Base-by-base conservation (phyloP, 2,329 filamentous ascomycete species). In the Pestalotiopsis sp. region DNA sequence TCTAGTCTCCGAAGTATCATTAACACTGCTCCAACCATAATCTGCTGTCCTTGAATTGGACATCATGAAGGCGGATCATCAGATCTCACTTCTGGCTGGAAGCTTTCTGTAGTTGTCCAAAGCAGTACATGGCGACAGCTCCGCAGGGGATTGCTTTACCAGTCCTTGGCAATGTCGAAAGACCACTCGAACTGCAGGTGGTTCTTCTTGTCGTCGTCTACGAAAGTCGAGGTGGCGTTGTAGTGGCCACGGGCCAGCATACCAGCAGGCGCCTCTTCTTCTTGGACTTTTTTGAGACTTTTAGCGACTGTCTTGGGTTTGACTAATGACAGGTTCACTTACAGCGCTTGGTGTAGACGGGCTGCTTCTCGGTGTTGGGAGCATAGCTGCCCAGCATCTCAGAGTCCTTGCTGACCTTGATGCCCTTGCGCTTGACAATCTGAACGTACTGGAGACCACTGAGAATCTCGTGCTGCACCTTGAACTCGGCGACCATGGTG, bases 311-410 rank as follows among this genome's bases (percentile, higher is more conserved):
- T 22, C 7, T 11, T 20, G 40, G 17, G 26, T 10, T n/a, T 14
- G 14, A 26, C 10, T 5, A 20, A 61, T 2, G 64, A 56, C 62
- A 7, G 35, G 11, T 38, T 17, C 17, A 84, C 93, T 83, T 88
- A 97, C 94, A 98, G 78, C 92, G 92, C 88, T 98, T 98, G 80
- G 90, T 89, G 81, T 98, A 97, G 70, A 91, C 81, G 10, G 92
- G 89, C 81, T 93, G 93, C 81, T 94, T 92, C 71, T 94, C 92
- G 20, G 95, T 98, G 84, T 91, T 98, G 72, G 96, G 96, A 66
- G 94, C 92, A 78, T 95, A 99, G 75, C 93, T 97, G 74, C 95
- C 94, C 87, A 99, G 92, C 96, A 99, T 99, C 85, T 98, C 95
- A 75, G 97, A 92, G 77, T 96, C 92, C 88, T 98, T 99, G 84